A percentile compares a stretch with the other conserved stretches of the same genome.
phyloP scores from a whole-genome alignment of 129 eudicot genomes.

The Pulicaria dysenterica region DNA sequence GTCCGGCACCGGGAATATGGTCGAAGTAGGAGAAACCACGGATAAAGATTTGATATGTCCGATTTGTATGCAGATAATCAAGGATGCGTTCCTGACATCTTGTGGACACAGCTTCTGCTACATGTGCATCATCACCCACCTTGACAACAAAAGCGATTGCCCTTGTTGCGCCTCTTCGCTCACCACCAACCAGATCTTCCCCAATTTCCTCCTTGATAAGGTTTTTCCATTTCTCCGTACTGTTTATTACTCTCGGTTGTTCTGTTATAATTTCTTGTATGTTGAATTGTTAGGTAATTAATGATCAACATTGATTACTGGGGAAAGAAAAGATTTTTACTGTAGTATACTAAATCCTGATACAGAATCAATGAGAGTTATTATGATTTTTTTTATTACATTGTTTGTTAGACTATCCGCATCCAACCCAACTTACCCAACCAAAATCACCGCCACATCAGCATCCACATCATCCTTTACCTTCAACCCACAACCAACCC shows the following conservation, averaged over 20 bases:
- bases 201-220: slow-evolving; percentile 88
- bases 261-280: background rate
- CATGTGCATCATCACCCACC: slow-evolving; percentile 85
- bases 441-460: too few relatives aligned
- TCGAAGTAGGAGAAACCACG: slow-evolving; percentile 32
- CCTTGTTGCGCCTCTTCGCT: slow-evolving; percentile 81
- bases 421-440: too few relatives aligned
- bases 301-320: slow-evolving; percentile 1
- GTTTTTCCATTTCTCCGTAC: slow-evolving; percentile 26
- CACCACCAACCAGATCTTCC: slow-evolving; percentile 60
- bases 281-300: background rate
- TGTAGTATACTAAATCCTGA: background rate
- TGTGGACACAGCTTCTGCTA: slow-evolving; percentile 96
- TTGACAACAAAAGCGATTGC: slow-evolving; percentile 72
- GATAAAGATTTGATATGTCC: slow-evolving; percentile 84
- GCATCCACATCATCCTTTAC: too few relatives aligned
- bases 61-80: slow-evolving; percentile 88
- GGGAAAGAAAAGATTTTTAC: too few relatives aligned
- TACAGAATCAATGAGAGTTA: background rate
- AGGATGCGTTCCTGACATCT: slow-evolving; percentile 81
- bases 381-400: background rate
- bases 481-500: too few relatives aligned
- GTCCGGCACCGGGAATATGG: slow-evolving; percentile 19
- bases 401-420: too few relatives aligned
- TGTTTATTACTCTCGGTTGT: background rate